Evolutionary conservation across 306 rosid species (phyloP).

Genomic region (Fagus crenata): DNA sequence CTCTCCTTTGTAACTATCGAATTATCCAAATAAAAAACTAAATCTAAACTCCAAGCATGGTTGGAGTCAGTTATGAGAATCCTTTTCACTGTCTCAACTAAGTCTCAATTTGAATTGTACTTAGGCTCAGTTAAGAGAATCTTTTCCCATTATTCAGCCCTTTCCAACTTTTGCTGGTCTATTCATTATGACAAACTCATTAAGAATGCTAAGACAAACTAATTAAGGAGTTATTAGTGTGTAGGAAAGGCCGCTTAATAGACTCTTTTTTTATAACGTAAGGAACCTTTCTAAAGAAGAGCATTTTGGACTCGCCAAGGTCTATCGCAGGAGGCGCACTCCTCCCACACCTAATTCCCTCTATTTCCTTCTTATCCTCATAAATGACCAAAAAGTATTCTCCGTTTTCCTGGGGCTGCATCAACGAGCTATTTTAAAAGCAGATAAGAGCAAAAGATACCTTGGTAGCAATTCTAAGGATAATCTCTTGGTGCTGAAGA

Average conservation of each 20-base stretch:
- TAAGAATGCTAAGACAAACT: background rate
- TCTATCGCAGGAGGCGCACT: too few relatives aligned
- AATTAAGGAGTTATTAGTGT: background rate
- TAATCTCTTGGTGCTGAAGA: slow-evolving; percentile 85
- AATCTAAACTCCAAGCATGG: background rate
- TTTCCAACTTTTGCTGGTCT: background rate
- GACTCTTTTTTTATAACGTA: too few relatives aligned
- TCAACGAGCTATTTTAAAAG: slow-evolving; percentile 7
- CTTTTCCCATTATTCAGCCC: background rate
- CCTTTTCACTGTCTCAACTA: slow-evolving; percentile 3
- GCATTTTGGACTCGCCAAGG: too few relatives aligned
- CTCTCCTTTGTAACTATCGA: too few relatives aligned
- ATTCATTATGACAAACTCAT: background rate
- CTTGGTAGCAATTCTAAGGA: slow-evolving; percentile 73
- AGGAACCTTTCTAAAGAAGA: too few relatives aligned
- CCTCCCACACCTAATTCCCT: too few relatives aligned
- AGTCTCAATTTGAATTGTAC: background rate
- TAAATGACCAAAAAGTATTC: too few relatives aligned
- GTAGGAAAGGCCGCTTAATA: background rate
- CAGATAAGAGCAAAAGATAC: slow-evolving; percentile 36
- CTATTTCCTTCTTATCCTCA: too few relatives aligned
- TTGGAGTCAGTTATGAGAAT: too few relatives aligned
- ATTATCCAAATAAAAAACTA: background rate
- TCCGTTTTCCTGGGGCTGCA: background rate
- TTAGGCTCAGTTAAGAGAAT: background rate